These are phyloP conservation scores for Mychonastes homosphaera DNA, from an alignment of 139 green algal species.

Conservation along the genomic window DNA sequence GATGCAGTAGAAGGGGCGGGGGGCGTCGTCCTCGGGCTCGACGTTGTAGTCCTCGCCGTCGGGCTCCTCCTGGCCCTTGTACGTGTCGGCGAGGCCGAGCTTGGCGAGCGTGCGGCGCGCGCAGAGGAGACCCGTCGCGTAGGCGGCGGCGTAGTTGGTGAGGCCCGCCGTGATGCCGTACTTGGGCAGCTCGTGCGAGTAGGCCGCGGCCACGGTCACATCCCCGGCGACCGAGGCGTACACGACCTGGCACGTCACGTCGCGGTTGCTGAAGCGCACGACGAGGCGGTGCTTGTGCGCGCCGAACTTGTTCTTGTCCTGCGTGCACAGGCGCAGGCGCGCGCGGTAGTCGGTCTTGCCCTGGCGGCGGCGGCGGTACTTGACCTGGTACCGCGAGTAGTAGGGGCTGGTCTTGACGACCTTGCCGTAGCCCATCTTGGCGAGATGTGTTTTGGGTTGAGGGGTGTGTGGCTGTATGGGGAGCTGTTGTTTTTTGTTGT, in stretches of 20 bases:
- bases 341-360: conserved; percentile 97
- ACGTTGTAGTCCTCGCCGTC: conserved; percentile 94
- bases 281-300: conserved; percentile 84
- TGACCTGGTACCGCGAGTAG: conserved; percentile 88
- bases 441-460: neutral
- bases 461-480: no score
- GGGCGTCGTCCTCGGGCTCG: conserved; percentile 75
- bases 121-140: conserved; percentile 87
- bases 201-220: conserved; percentile 75
- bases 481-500: no score
- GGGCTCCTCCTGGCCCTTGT: conserved; percentile 56
- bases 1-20: conserved; percentile 86
- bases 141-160: conserved; percentile 95
- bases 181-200: conserved; percentile 84
- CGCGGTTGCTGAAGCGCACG: conserved; percentile 80
- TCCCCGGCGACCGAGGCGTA: conserved; percentile 93
- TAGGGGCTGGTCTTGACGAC: conserved; percentile 73
- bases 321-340: conserved; percentile 74
- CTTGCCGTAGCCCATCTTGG: conserved; percentile 65
- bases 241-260: conserved; percentile 84
- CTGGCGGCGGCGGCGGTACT: conserved; percentile 62
- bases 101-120: conserved; percentile 88
- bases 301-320: conserved; percentile 99
- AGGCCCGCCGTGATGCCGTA: conserved; percentile 90
- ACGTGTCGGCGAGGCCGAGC: conserved; percentile 82